phyloP scores from a whole-genome alignment of 208 protist genomes.

The Leishmania gerbilli region DNA sequence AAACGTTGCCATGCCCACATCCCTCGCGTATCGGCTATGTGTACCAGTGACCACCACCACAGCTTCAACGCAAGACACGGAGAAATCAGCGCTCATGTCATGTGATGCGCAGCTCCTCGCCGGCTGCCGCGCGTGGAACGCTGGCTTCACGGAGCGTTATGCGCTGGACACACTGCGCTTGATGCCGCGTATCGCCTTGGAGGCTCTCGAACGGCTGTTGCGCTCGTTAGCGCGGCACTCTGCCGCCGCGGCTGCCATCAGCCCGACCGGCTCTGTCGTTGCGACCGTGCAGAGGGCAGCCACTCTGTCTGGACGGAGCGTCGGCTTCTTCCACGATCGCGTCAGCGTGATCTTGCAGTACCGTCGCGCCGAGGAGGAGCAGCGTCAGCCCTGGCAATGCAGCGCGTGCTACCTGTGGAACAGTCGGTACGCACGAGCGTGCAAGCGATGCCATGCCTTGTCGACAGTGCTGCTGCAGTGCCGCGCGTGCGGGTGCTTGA shows the following conservation, averaged over 20 bases:
- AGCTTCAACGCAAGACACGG: neutral
- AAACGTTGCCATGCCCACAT: neutral
- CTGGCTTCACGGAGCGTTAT: constrained; percentile 34
- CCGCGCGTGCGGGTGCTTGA: constrained; percentile 49
- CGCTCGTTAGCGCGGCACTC: neutral
- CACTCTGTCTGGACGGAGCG: neutral
- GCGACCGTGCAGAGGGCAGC: neutral
- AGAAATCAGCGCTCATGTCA: neutral
- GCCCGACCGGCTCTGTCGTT: neutral
- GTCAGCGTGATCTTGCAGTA: neutral
- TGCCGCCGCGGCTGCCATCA: neutral
- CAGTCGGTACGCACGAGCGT: constrained; percentile 35
- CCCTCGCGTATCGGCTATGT: constrained; percentile 24
- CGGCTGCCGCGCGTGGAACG: constrained; percentile 14
- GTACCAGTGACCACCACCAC: constrained; percentile 6
- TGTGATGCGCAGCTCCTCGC: neutral
- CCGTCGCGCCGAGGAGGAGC: constrained; percentile 18
- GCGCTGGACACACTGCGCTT: constrained; percentile 23
- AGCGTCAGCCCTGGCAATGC: constrained; percentile 66
- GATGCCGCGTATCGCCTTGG: constrained; percentile 36
- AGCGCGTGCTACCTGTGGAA: constrained; percentile 66
- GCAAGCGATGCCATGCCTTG: constrained; percentile 49
- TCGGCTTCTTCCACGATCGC: constrained; percentile 1
- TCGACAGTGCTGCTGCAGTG: constrained; percentile 61
- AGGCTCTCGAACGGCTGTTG: constrained; percentile 25